Evolutionary conservation across 106 monocot genomes (phyloP), one percentile per base, ranked within the genome.

Genomic region (Platanthera zijinensis): DNA sequence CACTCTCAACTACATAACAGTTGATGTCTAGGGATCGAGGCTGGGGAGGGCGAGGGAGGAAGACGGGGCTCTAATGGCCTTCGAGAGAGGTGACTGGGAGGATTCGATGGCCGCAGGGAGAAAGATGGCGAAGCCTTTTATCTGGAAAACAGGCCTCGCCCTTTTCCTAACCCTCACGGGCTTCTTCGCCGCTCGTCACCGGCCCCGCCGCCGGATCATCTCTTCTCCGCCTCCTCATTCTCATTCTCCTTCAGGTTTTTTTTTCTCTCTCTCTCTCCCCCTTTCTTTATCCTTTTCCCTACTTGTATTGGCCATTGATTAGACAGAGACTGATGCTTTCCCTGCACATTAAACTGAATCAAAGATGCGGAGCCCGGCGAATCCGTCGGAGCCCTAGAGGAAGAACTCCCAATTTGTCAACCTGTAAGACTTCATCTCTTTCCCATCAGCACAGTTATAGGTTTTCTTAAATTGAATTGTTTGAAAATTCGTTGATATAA

Each of bases 101-200:
- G 9, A 72, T 49, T 72, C 22, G 22, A 72, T 72, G 72, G 21
- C 49, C 72, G 11, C 50, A 8, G 48, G 45, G 64, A 73, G 53
- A 51, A 72, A 30, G 48, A 73, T 82, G 46, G 72, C 73, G 83
- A 86, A 72, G 13, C 86, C 86, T 5, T 78, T 88, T 8, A 53
- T 88, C n/a, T 57, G 80, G 15, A 83, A 77, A 32, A 48, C 79
- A 4, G 86, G 86, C 28, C 75, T 80, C 8, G 83, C 83, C 62
- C 11, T 89, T 2, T 80, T 84, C 46, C 57, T 92, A 50, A 82
- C 88, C 6, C 25, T 84, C 46, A 84, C 86, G 14, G 76, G 85
- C 51, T 86, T 79, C 72, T 75, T 89, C 14, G 80, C 75, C 39
- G 66, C 84, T 48, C 78, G 75, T 28, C 39, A 72, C 77, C 56